Evolutionary conservation across 192 early-diverging fungal genomes (phyloP).

Genomic region (Funneliformis geosporum): DNA sequence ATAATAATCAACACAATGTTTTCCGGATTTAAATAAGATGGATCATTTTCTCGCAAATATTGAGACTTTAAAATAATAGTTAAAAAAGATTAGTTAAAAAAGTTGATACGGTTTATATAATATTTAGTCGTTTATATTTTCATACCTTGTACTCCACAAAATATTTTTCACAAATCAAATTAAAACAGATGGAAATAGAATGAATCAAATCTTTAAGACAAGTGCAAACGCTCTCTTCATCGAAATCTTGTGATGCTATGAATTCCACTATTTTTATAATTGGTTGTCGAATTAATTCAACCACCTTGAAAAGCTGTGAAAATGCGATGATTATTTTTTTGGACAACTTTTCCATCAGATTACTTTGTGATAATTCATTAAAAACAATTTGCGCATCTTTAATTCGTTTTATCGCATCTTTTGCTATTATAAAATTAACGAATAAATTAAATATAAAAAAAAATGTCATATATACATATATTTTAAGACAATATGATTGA

Average conservation of each 20-base stretch:
- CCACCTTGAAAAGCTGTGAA: conserved; percentile 1
- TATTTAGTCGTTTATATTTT: neutral
- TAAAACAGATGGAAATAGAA: neutral
- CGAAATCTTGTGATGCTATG: neutral
- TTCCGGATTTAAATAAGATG: conserved; percentile 11
- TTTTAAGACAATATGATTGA: neutral
- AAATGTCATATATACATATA: neutral
- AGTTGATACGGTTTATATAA: neutral
- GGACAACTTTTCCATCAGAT: neutral
- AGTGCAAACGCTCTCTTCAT: neutral
- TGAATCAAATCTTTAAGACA: neutral
- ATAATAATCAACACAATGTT: conserved; percentile 32
- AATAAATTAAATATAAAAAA: neutral
- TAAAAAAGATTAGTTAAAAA: neutral
- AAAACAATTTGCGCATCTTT: neutral
- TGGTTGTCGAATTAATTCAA: neutral
- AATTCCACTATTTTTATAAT: neutral
- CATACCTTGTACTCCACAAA: conserved; percentile 26
- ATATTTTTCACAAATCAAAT: neutral
- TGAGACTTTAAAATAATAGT: neutral
- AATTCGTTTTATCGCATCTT: neutral
- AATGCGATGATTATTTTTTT: neutral
- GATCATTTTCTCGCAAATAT: neutral
- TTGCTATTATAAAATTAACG: neutral
- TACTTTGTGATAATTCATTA: neutral